These are phyloP conservation scores for Hyphopichia wangnamkhiaoensis DNA, from an alignment of 1,139 yeast genomes.

Conservation along the genomic window DNA sequence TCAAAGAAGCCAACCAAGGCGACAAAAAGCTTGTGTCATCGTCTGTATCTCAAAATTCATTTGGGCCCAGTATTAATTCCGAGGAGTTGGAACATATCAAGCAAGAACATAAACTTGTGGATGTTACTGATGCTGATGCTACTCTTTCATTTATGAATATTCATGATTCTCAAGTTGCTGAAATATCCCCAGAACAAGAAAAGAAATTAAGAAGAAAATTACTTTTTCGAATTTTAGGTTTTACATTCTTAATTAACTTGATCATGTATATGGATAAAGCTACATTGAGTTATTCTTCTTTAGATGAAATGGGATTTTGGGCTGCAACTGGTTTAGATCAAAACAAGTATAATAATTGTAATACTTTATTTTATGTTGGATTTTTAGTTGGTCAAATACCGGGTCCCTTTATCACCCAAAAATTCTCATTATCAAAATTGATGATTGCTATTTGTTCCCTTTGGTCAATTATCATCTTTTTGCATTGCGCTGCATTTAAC, in stretches of 20 bases:
- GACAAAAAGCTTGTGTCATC: not conserved
- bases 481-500: slow-evolving; percentile 39
- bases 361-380: slow-evolving; percentile 41
- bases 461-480: slow-evolving; percentile 42
- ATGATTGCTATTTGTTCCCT: slow-evolving; percentile 27
- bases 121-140: slow-evolving; percentile 35
- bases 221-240: slow-evolving; percentile 29
- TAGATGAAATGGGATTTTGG: slow-evolving; percentile 34
- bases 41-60: not conserved
- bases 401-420: slow-evolving; percentile 30
- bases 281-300: slow-evolving; percentile 41
- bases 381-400: slow-evolving; percentile 37
- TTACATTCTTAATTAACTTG: slow-evolving; percentile 34
- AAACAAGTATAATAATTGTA: slow-evolving; percentile 34
- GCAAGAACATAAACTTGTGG: slow-evolving; percentile 6
- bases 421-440: slow-evolving; percentile 31
- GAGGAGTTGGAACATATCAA: not conserved
- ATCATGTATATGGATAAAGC: slow-evolving; percentile 48
- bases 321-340: slow-evolving; percentile 37
- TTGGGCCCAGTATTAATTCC: not conserved
- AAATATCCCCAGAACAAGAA: slow-evolving; percentile 36
- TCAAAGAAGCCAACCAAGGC: too few relatives aligned
- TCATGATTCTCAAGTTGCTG: slow-evolving; percentile 27
- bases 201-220: slow-evolving; percentile 32
- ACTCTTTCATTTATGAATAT: slow-evolving; percentile 37